These are phyloP conservation scores for Lentinus tigrinus DNA, from an alignment of 768 basidiomycete species.

Conservation along the genomic window DNA sequence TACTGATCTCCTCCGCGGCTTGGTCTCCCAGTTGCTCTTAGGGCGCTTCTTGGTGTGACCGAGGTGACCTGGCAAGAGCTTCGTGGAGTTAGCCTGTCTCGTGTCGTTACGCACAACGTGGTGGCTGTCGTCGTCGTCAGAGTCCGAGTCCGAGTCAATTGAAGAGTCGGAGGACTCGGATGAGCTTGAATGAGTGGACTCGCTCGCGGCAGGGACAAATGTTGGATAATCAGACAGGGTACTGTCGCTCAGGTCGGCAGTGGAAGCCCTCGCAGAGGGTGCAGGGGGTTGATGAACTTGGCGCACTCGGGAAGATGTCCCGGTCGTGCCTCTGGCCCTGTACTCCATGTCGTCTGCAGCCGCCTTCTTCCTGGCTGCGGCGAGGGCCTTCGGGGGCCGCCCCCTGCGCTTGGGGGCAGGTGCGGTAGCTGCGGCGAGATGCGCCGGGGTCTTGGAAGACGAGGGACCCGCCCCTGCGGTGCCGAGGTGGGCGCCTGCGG, in stretches of 20 bases:
- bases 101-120: conserved; percentile 7
- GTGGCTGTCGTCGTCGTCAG: conserved; percentile 13
- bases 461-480: conserved; percentile 12
- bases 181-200: conserved; percentile 27
- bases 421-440: conserved; percentile 30
- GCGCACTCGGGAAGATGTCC: not conserved
- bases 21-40: conserved; percentile 59
- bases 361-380: conserved; percentile 23
- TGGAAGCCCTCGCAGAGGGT: conserved; percentile 20
- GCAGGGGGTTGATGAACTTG: conserved; percentile 10
- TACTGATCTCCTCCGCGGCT: conserved; percentile 70
- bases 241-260: conserved; percentile 22
- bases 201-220: conserved; percentile 33
- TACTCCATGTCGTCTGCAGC: conserved; percentile 18
- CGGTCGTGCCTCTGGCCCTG: conserved; percentile 39
- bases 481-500: conserved; percentile 9
- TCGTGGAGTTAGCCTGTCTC: not conserved
- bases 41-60: conserved; percentile 35
- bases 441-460: not conserved
- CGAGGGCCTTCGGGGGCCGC: conserved; percentile 52
- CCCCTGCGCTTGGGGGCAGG: conserved; percentile 48
- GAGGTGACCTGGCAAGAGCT: conserved; percentile 12
- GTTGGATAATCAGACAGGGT: conserved; percentile 28
- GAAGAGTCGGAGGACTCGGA: conserved; percentile 26
- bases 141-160: conserved; percentile 22